Evolutionary conservation across 176 grass and related monocot genomes (phyloP).

Genomic region (Carex cristatella): DNA sequence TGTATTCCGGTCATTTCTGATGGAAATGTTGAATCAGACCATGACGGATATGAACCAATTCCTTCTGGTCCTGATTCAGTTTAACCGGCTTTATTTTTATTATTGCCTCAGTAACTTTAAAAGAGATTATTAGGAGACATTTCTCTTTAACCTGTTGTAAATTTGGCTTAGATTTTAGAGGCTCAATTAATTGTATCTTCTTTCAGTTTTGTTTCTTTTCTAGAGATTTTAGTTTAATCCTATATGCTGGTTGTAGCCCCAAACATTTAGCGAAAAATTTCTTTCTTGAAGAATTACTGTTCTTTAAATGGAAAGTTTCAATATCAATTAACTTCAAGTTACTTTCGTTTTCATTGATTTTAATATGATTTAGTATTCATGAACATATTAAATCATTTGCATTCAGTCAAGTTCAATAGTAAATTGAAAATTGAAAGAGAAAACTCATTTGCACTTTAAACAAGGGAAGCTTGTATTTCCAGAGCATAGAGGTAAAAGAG

Average conservation of each 20-base stretch:
- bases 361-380: neutral
- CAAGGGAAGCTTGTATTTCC: neutral
- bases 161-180: slow-evolving; percentile 7
- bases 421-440: neutral
- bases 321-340: neutral
- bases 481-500: neutral
- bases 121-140: neutral
- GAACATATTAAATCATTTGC: neutral
- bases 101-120: neutral
- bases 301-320: neutral
- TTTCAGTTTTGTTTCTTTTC: neutral
- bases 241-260: neutral
- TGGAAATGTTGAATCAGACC: neutral
- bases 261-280: neutral
- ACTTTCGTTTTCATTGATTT: slow-evolving; percentile 5
- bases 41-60: slow-evolving; percentile 54
- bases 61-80: slow-evolving; percentile 54
- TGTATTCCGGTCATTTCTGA: slow-evolving; percentile 43
- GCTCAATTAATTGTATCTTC: neutral
- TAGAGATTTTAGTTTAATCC: slow-evolving; percentile 12
- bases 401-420: neutral
- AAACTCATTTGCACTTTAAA: neutral
- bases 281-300: neutral
- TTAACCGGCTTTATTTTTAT: slow-evolving; percentile 24
- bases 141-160: neutral